Conservation (phyloP, 2,329 filamentous ascomycete species). For the Aspergillus fijiensis region DNA sequence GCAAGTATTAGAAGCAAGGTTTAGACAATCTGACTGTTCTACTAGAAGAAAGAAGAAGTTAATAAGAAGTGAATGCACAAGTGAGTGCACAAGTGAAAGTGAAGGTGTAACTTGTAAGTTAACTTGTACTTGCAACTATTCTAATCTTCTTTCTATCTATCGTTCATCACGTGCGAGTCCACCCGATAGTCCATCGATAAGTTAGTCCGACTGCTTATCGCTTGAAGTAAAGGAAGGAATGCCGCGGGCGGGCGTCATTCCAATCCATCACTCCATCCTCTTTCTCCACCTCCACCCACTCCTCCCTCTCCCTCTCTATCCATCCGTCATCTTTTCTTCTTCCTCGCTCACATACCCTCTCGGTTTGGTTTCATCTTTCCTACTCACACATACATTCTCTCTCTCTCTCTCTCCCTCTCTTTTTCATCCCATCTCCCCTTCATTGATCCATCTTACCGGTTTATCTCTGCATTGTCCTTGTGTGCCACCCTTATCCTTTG, state of each 20-base stretch:
- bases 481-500: not conserved
- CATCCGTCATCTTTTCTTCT: not conserved
- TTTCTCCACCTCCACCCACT: not conserved
- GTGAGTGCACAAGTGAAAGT: no score
- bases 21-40: not conserved
- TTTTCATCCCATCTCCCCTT: not conserved
- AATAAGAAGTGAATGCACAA: no score
- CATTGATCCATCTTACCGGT: not conserved
- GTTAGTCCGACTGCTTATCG: not conserved
- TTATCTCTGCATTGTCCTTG: not conserved
- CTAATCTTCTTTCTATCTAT: not conserved
- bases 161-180: slow-evolving; percentile 14
- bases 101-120: no score
- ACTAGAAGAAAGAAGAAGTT: no score
- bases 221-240: not conserved
- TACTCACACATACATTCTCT: no score
- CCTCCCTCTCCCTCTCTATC: not conserved
- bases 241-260: not conserved
- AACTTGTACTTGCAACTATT: no score
- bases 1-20: not conserved
- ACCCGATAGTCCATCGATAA: not conserved
- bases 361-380: not conserved
- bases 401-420: no score
- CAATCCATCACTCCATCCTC: not conserved
- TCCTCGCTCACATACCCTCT: not conserved